phyloP scores from a whole-genome alignment of 1,139 yeast genomes.

The Petasospora rhodanensis region DNA sequence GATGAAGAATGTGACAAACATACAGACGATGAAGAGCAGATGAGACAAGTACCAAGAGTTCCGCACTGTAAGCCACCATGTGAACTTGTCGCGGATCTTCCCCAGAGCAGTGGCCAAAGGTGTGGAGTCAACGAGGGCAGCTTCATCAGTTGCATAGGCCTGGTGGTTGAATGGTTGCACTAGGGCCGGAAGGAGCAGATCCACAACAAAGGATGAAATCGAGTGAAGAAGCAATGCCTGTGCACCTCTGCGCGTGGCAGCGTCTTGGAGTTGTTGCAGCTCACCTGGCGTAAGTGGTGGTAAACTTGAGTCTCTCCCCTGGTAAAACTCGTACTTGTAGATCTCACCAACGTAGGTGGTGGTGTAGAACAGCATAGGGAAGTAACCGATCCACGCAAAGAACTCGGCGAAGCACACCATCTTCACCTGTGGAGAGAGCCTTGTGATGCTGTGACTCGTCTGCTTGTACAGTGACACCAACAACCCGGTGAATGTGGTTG shows the following conservation, averaged over 20 bases:
- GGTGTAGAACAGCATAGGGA: conserved; percentile 45
- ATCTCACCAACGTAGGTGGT: conserved; percentile 47
- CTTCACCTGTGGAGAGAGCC: conserved; percentile 39
- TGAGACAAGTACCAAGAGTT: conserved; percentile 41
- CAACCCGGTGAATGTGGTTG: conserved; percentile 20
- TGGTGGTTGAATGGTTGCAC: conserved; percentile 25
- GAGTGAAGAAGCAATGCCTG: conserved; percentile 39
- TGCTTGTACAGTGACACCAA: conserved; percentile 31
- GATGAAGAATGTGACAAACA: conserved; percentile 38
- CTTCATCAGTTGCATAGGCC: conserved; percentile 10
- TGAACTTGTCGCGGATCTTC: conserved; percentile 13
- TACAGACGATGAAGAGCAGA: conserved; percentile 35
- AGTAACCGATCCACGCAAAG: conserved; percentile 50
- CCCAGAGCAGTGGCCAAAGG: conserved; percentile 9
- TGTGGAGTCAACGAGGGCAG: conserved; percentile 3
- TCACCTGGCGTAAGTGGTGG: conserved; percentile 45
- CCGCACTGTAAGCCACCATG: conserved; percentile 29
- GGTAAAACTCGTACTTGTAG: conserved; percentile 33
- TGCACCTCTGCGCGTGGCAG: conserved; percentile 41
- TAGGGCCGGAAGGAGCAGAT: conserved; percentile 35
- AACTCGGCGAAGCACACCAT: conserved; percentile 42
- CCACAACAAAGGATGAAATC: conserved; percentile 36
- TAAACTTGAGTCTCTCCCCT: conserved; percentile 35
- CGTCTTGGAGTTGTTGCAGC: conserved; percentile 30
- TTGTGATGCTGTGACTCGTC: conserved; percentile 35